A percentile compares a stretch with the other conserved stretches of the same genome.
phyloP scores from a whole-genome alignment of 352 stramenopile species.

The Phytophthora hybrid region DNA sequence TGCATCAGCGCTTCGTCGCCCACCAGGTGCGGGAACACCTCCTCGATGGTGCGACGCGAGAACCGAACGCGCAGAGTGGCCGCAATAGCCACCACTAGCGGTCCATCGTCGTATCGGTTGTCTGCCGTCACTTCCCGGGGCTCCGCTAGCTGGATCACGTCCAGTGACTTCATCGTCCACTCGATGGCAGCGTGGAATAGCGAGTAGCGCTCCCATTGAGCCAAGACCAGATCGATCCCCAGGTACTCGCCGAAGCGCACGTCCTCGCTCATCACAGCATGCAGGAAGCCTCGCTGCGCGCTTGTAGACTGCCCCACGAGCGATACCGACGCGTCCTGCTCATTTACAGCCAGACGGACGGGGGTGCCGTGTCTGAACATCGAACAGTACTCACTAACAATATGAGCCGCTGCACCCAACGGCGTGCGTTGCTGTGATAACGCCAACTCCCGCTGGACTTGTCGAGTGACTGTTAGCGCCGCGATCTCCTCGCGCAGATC shows the following conservation, averaged over 20 bases:
- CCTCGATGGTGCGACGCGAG: constrained; percentile 47
- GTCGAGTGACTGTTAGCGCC: constrained; percentile 28
- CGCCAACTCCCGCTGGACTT: constrained; percentile 34
- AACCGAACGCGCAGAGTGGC: constrained; percentile 45
- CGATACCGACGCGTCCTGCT: constrained; percentile 8
- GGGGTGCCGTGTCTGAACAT: constrained; percentile 53
- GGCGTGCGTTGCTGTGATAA: constrained; percentile 24
- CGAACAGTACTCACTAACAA: constrained; percentile 53
- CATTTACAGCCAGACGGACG: constrained; percentile 42
- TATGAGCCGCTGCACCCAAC: constrained; percentile 26
- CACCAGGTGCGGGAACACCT: constrained; percentile 52
- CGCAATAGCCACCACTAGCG: constrained; percentile 31
- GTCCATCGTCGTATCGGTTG: constrained; percentile 38
- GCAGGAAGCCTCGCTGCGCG: constrained; percentile 41
- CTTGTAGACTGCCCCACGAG: constrained; percentile 22
- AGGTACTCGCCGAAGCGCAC: constrained; percentile 50
- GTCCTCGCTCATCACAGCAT: constrained; percentile 40
- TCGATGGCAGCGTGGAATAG: constrained; percentile 43
- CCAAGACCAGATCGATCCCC: constrained; percentile 44
- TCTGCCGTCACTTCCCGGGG: constrained; percentile 5
- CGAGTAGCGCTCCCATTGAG: constrained; percentile 62
- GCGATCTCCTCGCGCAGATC: constrained; percentile 57
- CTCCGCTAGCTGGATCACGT: constrained; percentile 31
- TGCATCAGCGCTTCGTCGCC: constrained; percentile 37
- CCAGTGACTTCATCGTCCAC: constrained; percentile 48